Base-by-base conservation (phyloP, 306 rosid genomes). In the Dicorynia guianensis region DNA sequence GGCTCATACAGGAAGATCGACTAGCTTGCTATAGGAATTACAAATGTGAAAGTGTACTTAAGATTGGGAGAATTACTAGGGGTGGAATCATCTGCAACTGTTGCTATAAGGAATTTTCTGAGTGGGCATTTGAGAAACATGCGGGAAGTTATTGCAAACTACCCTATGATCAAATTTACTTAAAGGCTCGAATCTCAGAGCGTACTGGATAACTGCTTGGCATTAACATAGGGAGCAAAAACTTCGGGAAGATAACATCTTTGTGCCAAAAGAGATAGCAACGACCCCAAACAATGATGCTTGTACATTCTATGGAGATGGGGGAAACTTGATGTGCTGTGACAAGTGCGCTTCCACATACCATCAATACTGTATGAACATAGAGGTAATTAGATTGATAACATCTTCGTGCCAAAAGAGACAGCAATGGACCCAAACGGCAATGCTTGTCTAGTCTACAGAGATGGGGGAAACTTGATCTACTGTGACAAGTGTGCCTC, bases 401-500 rank as follows among this genome's bases (percentile, higher is more conserved):
- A n/a, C 4, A 3, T 7, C 19, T 48, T 55, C 43, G 20, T 61
- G 35, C 76, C 62, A 0, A 36, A 13, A 4, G 35, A 36, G 57
- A 44, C 48, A 34, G 75, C 61, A 20, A 0, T 7, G 14, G 81
- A 80, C 43, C 65, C 12, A 5, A 67, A 61, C 35, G 89, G 82
- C 6, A 80, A 56, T 68, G 62, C 76, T 25, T 82, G 87, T 54
- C 18, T 69, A 11, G 20, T 87, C 7, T 85, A 89, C 4, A 85
- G 85, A 5, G 77, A 78, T 64, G 84, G 84, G 60, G 92, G 84
- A 15, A 77, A 75, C 53, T 58, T 82, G 48, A 54, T 82, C 17
- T 74, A 81, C 40, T 87, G 87, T 76, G 79, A 67, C 1, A 72
- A 71, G 20, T 83, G 90, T 47, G 82, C 76, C 11, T 76, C 80